phyloP scores from a whole-genome alignment of 306 rosid species.

The Astragalus glycyphyllos region DNA sequence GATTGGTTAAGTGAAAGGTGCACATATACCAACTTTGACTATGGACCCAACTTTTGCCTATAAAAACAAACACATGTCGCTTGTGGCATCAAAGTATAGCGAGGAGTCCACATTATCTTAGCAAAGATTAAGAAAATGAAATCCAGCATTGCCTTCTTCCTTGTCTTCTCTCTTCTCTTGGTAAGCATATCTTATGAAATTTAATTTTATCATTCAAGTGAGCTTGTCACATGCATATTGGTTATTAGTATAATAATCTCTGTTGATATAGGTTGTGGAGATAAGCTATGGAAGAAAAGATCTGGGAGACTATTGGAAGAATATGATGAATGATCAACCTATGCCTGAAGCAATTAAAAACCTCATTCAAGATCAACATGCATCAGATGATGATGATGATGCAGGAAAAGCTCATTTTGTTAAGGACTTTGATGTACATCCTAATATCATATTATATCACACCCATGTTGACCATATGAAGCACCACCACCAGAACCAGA shows the following conservation, averaged over 20 bases:
- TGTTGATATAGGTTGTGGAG: constrained; percentile 43
- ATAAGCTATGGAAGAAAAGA: constrained; percentile 59
- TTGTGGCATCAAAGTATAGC: too few species aligned
- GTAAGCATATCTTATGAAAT: constrained; percentile 48
- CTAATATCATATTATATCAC: constrained; percentile 60
- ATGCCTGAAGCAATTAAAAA: constrained; percentile 66
- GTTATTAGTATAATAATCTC: background rate
- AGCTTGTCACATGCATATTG: too few species aligned
- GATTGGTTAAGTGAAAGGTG: too few species aligned
- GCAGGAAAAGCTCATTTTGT: constrained; percentile 43
- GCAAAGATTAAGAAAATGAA: constrained; percentile 48
- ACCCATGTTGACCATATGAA: constrained; percentile 34
- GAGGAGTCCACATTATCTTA: background rate
- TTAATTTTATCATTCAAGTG: background rate
- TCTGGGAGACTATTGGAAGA: constrained; percentile 61
- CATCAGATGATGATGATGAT: constrained; percentile 36
- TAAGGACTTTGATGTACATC: constrained; percentile 53
- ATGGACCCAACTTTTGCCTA: too few species aligned
- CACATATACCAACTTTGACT: too few species aligned
- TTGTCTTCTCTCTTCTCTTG: constrained; percentile 56
- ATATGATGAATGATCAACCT: constrained; percentile 61
- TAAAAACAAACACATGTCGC: too few species aligned
- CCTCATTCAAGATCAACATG: constrained; percentile 44
- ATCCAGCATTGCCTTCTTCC: constrained; percentile 39
- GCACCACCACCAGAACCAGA: constrained; percentile 2